Conservation (phyloP, 2,329 filamentous ascomycete genomes). For the Zalaria obscura region DNA sequence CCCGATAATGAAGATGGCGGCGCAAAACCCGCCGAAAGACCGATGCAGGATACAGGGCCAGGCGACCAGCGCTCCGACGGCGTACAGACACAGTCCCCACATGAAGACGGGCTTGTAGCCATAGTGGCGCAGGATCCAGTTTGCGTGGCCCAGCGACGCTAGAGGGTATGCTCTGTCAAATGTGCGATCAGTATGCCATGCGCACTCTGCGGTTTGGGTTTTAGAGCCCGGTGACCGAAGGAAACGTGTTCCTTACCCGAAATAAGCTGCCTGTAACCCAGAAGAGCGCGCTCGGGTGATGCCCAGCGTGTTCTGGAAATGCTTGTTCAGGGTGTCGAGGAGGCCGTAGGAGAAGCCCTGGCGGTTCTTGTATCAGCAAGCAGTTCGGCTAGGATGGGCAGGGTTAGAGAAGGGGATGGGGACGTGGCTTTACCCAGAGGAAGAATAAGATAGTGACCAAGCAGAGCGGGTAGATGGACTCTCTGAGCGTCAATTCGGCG, state of each 20-base stretch:
- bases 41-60: constrained; percentile 43
- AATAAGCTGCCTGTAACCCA: constrained; percentile 35
- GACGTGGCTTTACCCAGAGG: constrained; percentile 44
- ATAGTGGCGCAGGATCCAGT: constrained; percentile 34
- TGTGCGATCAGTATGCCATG: no score
- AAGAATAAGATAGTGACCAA: constrained; percentile 55
- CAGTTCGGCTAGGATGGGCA: not conserved
- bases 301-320: constrained; percentile 29
- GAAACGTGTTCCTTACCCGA: constrained; percentile 15
- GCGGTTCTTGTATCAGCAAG: not conserved
- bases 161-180: constrained; percentile 28
- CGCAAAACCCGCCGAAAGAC: constrained; percentile 47
- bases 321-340: constrained; percentile 39
- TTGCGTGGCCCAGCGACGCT: constrained; percentile 32
- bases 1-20: constrained; percentile 41
- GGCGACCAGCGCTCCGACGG: constrained; percentile 42
- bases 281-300: constrained; percentile 30
- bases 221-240: not conserved
- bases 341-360: constrained; percentile 42
- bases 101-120: constrained; percentile 34
- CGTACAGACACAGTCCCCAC: constrained; percentile 39
- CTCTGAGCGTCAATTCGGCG: constrained; percentile 49
- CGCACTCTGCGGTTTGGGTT: constrained; percentile 1
- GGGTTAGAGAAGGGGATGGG: not conserved
- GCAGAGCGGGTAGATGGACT: constrained; percentile 52